Base-by-base conservation (phyloP, 2,329 filamentous ascomycete genomes). In the Aureobasidium sp. region DNA sequence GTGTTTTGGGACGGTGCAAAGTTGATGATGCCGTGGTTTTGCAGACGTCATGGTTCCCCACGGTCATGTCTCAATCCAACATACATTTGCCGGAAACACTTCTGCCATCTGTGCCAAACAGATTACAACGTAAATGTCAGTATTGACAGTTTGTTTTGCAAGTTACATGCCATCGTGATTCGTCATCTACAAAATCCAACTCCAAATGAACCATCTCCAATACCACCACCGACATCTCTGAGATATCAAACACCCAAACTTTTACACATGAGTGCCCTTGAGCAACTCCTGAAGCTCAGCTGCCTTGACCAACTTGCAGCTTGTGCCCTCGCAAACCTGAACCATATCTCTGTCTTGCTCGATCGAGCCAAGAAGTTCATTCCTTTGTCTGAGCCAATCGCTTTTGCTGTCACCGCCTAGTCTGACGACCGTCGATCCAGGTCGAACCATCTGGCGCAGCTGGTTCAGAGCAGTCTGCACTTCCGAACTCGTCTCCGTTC, bases 331-430 rank as follows among this genome's bases (percentile, higher is more conserved):
- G 62, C 75, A 78, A 22, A 78, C 60, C 62, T 75, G 64, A 29
- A 77, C 66, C 60, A 71, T 68, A 19, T 66, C 62, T 57, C 65
- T 71, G 4, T 62, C 64, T 27, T 63, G 67, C 56, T 74, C 64
- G 57, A 78, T 62, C 27, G 63, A 68, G 56, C 62, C 67, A n/a
- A 78, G 62, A 40, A 78, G 58, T 38, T 57, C 50, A 62, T 80
- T 81, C 50, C 77, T 70, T 50, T 68, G 63, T 58, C 70, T 71
- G 56, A 83, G 56, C 79, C 79, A 82, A 12, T 65, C 62, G 10
- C 69, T 68, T 29, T 60, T 61, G 37, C 58, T 60, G 30, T 65
- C 61, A 38, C 62, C 61, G 19, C 64, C 67, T 6, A 77, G 56
- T 21, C 70, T 61, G 54, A 71, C 65, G 4, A 71, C 58, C 10